A percentile compares a stretch with the other conserved stretches of the same genome.
These are phyloP conservation scores for Pichia ethanolica DNA, from an alignment of 805 yeast species.

Conservation along the genomic window DNA sequence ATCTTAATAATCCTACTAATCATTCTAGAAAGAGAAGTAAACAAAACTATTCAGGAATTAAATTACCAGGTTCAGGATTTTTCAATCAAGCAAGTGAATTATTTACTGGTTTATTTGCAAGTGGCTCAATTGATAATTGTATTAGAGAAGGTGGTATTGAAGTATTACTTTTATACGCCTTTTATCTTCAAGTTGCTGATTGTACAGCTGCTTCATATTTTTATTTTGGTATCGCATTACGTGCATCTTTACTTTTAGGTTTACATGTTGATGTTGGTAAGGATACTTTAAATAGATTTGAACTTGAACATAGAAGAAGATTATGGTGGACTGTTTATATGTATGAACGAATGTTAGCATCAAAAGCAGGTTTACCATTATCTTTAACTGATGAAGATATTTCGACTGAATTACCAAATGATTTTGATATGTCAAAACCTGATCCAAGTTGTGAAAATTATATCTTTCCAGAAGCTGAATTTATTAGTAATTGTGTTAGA, in stretches of 20 bases:
- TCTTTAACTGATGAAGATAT: slow-evolving; percentile 78
- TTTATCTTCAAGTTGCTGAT: slow-evolving; percentile 76
- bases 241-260: slow-evolving; percentile 67
- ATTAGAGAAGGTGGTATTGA: slow-evolving; percentile 78
- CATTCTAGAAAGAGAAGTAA: not conserved
- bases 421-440: slow-evolving; percentile 58
- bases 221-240: slow-evolving; percentile 67
- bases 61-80: slow-evolving; percentile 71
- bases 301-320: slow-evolving; percentile 42
- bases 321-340: slow-evolving; percentile 36
- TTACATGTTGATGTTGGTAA: slow-evolving; percentile 79
- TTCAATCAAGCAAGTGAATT: slow-evolving; percentile 75
- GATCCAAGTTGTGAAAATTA: slow-evolving; percentile 55
- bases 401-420: slow-evolving; percentile 68
- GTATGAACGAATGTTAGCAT: slow-evolving; percentile 62
- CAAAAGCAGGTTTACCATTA: slow-evolving; percentile 75
- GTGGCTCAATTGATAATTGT: slow-evolving; percentile 72
- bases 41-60: slow-evolving; percentile 23
- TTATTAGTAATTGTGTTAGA: slow-evolving; percentile 66
- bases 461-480: slow-evolving; percentile 73
- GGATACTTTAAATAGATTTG: slow-evolving; percentile 45
- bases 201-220: slow-evolving; percentile 77
- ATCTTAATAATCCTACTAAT: not conserved
- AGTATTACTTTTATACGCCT: slow-evolving; percentile 66
- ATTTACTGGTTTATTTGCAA: slow-evolving; percentile 68